Evolutionary conservation across 352 stramenopile species (phyloP), one percentile per base, ranked within the genome.

Genomic region (Pythium plurisporium): DNA sequence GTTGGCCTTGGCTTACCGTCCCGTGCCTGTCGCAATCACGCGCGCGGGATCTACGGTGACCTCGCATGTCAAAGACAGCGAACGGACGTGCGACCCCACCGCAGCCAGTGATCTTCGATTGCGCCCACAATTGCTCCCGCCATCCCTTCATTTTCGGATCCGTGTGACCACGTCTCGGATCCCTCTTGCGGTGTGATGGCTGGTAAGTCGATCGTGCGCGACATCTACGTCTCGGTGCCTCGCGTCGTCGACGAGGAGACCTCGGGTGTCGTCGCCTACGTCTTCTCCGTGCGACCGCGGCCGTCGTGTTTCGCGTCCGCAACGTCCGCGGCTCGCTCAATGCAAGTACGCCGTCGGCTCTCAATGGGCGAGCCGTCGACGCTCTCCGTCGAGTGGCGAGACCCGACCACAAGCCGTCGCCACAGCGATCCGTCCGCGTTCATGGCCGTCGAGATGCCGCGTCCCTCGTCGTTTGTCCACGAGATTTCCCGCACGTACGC

Each of bases 401-500:
- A 51, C 51, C 48, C 55, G 36, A 55, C 37, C 14, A 62, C 44
- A 14, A 52, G 44, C 52, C 53, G 49, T 19, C 50, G 53, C 14
- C 63, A 59, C 29, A 59, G 47, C 44, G 52, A 38, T 23, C 47
- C 62, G 33, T 57, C 55, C 10, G 53, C 53, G 33, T 53, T 48
- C 38, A 51, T 73, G 17, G 61, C 54, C 1, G 44, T 70, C 12
- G n/a, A 52, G 20, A 9, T 41, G n/a, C 27, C 40, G 19, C 44
- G 12, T 20, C 15, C 38, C 9, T 36, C 46, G 19, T 55, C 71
- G 15, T 52, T 72, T 22, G 43, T 61, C 15, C 78, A 88, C 53
- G 65, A 80, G 46, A 70, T 85, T 30, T 11, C 57, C 14, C 69
- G 67, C 19, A 82, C 70, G 8, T 89, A 86, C 67, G 79, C 72